phyloP scores from a whole-genome alignment of 257 asterid species.

The Verbena officinalis region DNA sequence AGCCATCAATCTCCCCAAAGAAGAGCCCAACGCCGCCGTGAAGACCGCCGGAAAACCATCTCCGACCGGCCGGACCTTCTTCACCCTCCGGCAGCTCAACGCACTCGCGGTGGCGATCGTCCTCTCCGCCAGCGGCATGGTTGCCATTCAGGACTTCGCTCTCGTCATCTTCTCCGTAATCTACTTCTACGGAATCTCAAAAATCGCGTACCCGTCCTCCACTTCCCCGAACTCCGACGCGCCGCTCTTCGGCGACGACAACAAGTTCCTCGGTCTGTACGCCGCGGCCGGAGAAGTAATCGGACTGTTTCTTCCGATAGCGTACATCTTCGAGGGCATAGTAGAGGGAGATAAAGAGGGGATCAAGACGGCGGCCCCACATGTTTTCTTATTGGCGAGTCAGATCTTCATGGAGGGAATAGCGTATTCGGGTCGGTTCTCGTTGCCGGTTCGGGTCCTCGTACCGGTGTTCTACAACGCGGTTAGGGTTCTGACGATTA shows the following conservation, averaged over 20 bases:
- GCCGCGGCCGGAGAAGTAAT: conserved; percentile 42
- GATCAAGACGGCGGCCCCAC: conserved; percentile 71
- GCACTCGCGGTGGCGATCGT: conserved; percentile 44
- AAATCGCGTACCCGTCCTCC: conserved; percentile 54
- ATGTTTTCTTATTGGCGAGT: conserved; percentile 59
- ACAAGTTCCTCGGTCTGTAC: conserved; percentile 37
- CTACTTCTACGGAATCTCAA: conserved; percentile 64
- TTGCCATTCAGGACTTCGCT: conserved; percentile 41
- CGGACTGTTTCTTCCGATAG: conserved; percentile 66
- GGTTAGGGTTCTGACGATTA: conserved; percentile 48
- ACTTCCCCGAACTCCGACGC: conserved; percentile 29
- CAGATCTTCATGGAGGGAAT: conserved; percentile 77
- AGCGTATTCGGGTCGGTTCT: conserved; percentile 40
- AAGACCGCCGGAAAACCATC: not conserved
- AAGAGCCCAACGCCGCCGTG: conserved; percentile 22
- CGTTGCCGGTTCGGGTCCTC: conserved; percentile 58
- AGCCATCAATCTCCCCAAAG: conserved; percentile 44
- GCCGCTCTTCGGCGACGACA: conserved; percentile 43
- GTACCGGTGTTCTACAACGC: conserved; percentile 70
- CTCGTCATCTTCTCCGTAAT: conserved; percentile 59
- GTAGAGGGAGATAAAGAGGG: conserved; percentile 67
- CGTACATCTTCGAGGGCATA: conserved; percentile 63
- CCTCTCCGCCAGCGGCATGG: conserved; percentile 66
- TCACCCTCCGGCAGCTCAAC: conserved; percentile 58
- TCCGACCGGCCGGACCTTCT: conserved; percentile 30